Evolutionary conservation across 75 land plant species (phyloP).

Genomic region (Sequoiadendron giganteum): DNA sequence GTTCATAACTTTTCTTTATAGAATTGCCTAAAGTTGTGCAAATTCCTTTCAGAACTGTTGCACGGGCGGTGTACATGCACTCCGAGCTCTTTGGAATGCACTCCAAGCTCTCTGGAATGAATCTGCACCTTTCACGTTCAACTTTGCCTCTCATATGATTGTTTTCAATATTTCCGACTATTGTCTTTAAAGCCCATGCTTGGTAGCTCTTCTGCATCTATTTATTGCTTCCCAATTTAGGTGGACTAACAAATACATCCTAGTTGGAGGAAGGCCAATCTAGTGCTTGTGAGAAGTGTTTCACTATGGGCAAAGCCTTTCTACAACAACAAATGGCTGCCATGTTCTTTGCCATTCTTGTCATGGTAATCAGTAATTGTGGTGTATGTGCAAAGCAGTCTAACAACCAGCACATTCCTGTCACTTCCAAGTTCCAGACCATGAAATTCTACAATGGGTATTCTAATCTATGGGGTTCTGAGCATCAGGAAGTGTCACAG

Average conservation of each 20-base stretch:
- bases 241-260: not conserved
- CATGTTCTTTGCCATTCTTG: not conserved
- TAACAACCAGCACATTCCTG: not conserved
- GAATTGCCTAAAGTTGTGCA: not conserved
- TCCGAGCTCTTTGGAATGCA: too few species aligned
- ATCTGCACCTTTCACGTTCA: too few species aligned
- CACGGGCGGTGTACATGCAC: too few species aligned
- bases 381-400: not conserved
- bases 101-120: too few species aligned
- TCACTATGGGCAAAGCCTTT: not conserved
- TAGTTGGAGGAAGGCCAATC: not conserved
- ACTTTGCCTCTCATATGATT: not conserved
- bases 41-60: too few species aligned
- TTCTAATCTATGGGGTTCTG: slow-evolving; percentile 57
- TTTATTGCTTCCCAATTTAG: not conserved
- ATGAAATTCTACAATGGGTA: slow-evolving; percentile 42
- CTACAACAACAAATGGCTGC: not conserved
- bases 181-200: not conserved
- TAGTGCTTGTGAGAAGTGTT: not conserved
- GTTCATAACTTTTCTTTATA: not conserved
- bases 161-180: not conserved
- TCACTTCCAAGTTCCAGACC: slow-evolving; percentile 24
- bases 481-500: slow-evolving; percentile 44
- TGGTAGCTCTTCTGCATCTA: not conserved
- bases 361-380: not conserved